phyloP scores from a whole-genome alignment of 306 rosid genomes.

The Acmispon strigosus region DNA sequence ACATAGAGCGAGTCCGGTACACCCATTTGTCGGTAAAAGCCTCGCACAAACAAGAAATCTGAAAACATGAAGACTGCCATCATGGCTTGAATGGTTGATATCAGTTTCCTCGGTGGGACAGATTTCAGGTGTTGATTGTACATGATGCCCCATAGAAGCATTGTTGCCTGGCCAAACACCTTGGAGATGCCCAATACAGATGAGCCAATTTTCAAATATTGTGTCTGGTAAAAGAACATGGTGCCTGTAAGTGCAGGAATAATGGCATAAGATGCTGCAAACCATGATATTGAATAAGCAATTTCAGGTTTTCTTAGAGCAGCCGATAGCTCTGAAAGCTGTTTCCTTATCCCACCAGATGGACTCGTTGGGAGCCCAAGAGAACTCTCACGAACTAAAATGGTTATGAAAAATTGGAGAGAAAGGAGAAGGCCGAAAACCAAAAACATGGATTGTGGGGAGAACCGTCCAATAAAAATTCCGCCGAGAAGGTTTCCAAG shows the following conservation, averaged over 20 bases:
- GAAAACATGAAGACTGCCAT: conserved; percentile 78
- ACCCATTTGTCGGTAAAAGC: conserved; percentile 60
- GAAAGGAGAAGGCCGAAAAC: conserved; percentile 50
- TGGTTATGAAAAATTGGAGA: conserved; percentile 64
- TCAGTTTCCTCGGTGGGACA: conserved; percentile 57
- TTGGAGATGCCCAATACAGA: conserved; percentile 73
- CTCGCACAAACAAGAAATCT: conserved; percentile 70
- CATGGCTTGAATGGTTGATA: conserved; percentile 54
- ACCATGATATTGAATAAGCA: conserved; percentile 65
- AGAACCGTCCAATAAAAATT: conserved; percentile 42
- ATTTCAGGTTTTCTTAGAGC: conserved; percentile 67
- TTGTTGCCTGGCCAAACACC: conserved; percentile 82
- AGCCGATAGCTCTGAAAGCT: conserved; percentile 46
- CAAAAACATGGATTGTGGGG: conserved; percentile 58
- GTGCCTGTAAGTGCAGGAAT: conserved; percentile 83
- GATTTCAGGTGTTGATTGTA: conserved; percentile 58
- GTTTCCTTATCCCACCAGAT: conserved; percentile 54
- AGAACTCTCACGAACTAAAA: conserved; percentile 50
- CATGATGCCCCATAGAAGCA: conserved; percentile 74
- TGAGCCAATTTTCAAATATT: conserved; percentile 57
- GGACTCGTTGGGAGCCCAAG: conserved; percentile 53
- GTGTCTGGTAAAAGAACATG: conserved; percentile 92
- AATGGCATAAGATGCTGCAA: conserved; percentile 75
- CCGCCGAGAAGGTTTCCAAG: conserved; percentile 82
- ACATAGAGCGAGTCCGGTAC: conserved; percentile 62